Conservation (phyloP, 352 stramenopile species). For the Phytophthora tentaculata region DNA sequence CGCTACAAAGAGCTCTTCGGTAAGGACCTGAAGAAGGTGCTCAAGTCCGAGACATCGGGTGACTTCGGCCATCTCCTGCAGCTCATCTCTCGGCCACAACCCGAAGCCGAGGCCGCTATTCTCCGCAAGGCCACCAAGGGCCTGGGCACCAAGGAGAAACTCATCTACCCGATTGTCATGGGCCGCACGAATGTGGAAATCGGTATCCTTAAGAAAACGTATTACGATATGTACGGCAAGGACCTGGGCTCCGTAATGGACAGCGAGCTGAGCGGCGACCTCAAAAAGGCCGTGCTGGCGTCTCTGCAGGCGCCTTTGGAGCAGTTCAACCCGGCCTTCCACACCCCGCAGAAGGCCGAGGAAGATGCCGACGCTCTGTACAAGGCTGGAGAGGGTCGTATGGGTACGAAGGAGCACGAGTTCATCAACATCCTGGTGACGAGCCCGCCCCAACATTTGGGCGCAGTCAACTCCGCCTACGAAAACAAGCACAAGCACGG, state of each 20-base stretch:
- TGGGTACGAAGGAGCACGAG: conserved; percentile 70
- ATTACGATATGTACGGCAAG: conserved; percentile 64
- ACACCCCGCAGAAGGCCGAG: conserved; percentile 68
- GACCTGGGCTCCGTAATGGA: conserved; percentile 68
- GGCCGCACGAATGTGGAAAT: conserved; percentile 77
- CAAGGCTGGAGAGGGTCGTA: conserved; percentile 69
- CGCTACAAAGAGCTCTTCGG: conserved; percentile 73
- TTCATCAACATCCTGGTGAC: conserved; percentile 68
- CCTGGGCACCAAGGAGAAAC: conserved; percentile 68
- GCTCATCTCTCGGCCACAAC: conserved; percentile 58
- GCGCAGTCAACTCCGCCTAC: conserved; percentile 63
- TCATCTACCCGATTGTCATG: conserved; percentile 73
- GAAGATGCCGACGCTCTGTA: conserved; percentile 68
- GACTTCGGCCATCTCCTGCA: conserved; percentile 71
- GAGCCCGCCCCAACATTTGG: conserved; percentile 61
- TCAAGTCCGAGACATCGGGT: conserved; percentile 72
- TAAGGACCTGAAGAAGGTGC: conserved; percentile 57
- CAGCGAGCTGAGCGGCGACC: conserved; percentile 69
- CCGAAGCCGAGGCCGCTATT: conserved; percentile 71
- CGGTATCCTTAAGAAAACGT: conserved; percentile 83
- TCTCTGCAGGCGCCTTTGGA: conserved; percentile 65
- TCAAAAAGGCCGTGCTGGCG: conserved; percentile 77
- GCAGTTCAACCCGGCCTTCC: conserved; percentile 58
- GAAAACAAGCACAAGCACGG: conserved; percentile 70
- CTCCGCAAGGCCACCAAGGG: conserved; percentile 74